Conservation (phyloP, 306 rosid genomes). For the Trifolium pratense region DNA sequence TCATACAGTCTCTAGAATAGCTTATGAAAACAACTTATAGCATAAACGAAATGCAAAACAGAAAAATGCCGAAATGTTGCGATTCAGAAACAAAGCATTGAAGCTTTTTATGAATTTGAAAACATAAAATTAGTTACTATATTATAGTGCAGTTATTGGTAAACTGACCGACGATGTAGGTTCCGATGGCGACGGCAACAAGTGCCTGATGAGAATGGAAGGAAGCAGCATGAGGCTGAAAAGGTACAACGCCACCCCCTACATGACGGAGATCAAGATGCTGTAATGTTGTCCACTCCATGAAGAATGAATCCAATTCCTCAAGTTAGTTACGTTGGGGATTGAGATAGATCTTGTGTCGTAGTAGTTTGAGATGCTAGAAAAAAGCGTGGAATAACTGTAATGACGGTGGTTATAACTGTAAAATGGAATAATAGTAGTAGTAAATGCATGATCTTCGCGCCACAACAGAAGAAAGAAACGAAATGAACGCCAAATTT, state of each 20-base stretch:
- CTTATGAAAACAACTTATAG: neutral
- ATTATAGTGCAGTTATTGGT: slow-evolving; percentile 24
- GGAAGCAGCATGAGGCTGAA: slow-evolving; percentile 90
- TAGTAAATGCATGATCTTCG: neutral
- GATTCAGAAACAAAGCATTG: too few relatives aligned
- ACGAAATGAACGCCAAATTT: slow-evolving; percentile 6
- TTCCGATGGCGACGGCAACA: slow-evolving; percentile 91
- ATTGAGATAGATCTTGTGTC: slow-evolving; percentile 37
- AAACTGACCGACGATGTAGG: slow-evolving; percentile 76
- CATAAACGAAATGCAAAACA: too few relatives aligned
- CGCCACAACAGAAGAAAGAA: neutral
- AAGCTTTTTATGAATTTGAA: too few relatives aligned
- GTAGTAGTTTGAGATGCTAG: slow-evolving; percentile 27
- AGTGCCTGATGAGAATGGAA: slow-evolving; percentile 94
- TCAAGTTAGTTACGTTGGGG: slow-evolving; percentile 19
- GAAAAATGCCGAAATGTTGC: too few relatives aligned
- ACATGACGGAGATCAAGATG: slow-evolving; percentile 97
- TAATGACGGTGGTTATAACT: neutral
- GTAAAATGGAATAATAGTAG: slow-evolving; percentile 8
- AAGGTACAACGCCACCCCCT: slow-evolving; percentile 65
- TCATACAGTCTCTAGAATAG: neutral
- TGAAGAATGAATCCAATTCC: slow-evolving; percentile 36
- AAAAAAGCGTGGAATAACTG: slow-evolving; percentile 2
- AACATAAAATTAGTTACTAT: neutral
- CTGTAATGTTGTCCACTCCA: slow-evolving; percentile 99